Evolutionary conservation across 371 early-diverging fungal genomes (phyloP), one percentile per base, ranked within the genome.

Genomic region (Rhizoclosmatium hyalinum): DNA sequence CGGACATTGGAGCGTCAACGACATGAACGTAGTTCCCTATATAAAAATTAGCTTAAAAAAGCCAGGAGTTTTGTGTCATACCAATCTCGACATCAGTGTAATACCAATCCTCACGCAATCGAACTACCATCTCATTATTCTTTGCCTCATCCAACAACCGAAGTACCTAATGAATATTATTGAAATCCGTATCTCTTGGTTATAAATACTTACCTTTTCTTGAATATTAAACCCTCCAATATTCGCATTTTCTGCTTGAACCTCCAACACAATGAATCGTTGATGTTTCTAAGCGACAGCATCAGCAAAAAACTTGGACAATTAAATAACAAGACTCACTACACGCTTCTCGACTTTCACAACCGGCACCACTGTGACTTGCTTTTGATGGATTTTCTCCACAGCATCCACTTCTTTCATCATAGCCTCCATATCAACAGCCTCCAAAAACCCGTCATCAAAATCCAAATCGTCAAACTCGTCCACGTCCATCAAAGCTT

Each of bases 101-200:
- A 19, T 46, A 77, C 82, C 82, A 82, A 47, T 77, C 78, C 24
- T 79, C 80, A 2, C 80, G 68, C 42, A 82, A 56, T 53, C 72
- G 50, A 3, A 75, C 68, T 24, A 44, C 47, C 17, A 53, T 6
- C 50, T 80, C 80, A 0, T 3, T 32, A 17, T 32, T 24, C 17
- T 19, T 17, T 10, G n/a, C n/a, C 57, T 79, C 80, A 42, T 82
- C 77, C 12, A 77, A 72, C 5, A 78, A 44, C 12, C 78, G 76
- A 10, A 81, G 72, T 32, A 70, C 60, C 76, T 80, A 60, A 21
- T 12, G 19, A 50, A 50, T 17, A 12, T 0, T 60, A 60, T 12
- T 60, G 61, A 21, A 21, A 14, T 60, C 41, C 41, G 6, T 19
- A 12, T 6, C 41, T 54, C 55, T 54, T 32, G 17, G 50, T 6